Percentiles rank a stretch among this genome's conserved stretches.
Conservation (phyloP, 306 rosid species). For the Fagus crenata region DNA sequence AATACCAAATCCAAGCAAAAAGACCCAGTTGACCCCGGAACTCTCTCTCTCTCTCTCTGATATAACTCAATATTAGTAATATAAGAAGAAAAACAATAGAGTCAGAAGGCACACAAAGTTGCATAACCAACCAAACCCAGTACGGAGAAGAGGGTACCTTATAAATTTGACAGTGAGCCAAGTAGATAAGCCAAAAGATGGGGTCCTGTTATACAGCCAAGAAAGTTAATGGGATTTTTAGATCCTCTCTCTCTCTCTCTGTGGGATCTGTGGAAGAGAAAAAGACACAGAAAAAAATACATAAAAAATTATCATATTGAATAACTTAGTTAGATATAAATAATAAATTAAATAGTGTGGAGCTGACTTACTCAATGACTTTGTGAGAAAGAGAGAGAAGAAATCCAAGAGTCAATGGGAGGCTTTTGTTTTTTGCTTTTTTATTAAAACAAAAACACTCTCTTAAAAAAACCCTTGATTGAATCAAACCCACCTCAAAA, state of each 20-base stretch:
- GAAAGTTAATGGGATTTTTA: slow-evolving; percentile 32
- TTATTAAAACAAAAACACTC: not conserved
- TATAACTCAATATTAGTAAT: not conserved
- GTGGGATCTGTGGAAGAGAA: slow-evolving; percentile 59
- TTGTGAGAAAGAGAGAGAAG: not conserved
- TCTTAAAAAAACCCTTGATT: not conserved
- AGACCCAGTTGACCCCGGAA: slow-evolving; percentile 41
- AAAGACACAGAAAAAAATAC: slow-evolving; percentile 32
- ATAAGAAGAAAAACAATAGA: slow-evolving; percentile 27
- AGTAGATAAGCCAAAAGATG: slow-evolving; percentile 39
- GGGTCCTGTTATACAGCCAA: slow-evolving; percentile 35
- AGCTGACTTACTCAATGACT: slow-evolving; percentile 35
- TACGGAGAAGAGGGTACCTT: slow-evolving; percentile 42
- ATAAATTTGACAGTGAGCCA: slow-evolving; percentile 42
- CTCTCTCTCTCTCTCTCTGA: slow-evolving; percentile 20
- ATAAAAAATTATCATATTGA: not conserved
- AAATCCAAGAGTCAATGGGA: slow-evolving; percentile 33
- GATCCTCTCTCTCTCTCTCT: slow-evolving; percentile 41
- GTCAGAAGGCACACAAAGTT: slow-evolving; percentile 46
- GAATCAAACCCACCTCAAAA: slow-evolving; percentile 18
- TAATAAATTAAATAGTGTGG: not conserved
- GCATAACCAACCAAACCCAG: slow-evolving; percentile 44
- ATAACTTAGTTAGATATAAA: not conserved
- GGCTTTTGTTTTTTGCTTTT: slow-evolving; percentile 2
- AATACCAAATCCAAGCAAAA: slow-evolving; percentile 45